Evolutionary conservation across 164 flowering plant genomes (phyloP), one percentile per base, ranked within the genome.

Genomic region (Pachysandra terminalis): DNA sequence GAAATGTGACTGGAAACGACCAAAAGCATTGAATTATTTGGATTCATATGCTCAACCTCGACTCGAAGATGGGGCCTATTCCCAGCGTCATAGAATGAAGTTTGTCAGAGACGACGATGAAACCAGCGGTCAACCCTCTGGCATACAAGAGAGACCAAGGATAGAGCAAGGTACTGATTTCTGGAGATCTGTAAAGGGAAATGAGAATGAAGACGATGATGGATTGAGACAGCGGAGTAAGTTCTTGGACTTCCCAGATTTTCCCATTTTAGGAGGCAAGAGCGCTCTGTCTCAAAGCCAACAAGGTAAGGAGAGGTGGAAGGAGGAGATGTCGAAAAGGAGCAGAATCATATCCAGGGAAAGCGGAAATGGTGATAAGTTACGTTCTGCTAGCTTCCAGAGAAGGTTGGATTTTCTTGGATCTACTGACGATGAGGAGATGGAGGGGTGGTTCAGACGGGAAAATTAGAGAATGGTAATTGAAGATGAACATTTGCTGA

Each of bases 1-100:
- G 81, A 89, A 84, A 74, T 90, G 96, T 41, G 86, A 89, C 57
- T 79, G 89, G 77, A 83, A 74, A 78, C 71, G 92, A 26, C 91
- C 86, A 1, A 89, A 84, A 69, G 80, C 86, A 61, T 71, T 70
- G 54, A 77, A 71, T 49, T n/a, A 61, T 64, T 25, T 73, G n/a
- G 69, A 59, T 6, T 19, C 40, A 23, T 63, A 74, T 64, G 54
- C 75, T 74, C 75, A 57, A 35, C 22, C 10, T 28, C 62, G 45
- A 0, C 68, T 26, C 16, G 63, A 63, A 32, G 55, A 59, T 58
- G 71, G 41, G 71, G 58, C 69, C 64, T 32, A 48, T 63, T 23
- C 0, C 22, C 65, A 52, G 4, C 65, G 22, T 22, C 60, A 49
- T 27, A 59, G 72, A 49, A 57, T 64, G 28, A 64, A 52, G 3